phyloP scores from a whole-genome alignment of 2,329 filamentous ascomycete genomes.

The Nothomitra cinnamomea region DNA sequence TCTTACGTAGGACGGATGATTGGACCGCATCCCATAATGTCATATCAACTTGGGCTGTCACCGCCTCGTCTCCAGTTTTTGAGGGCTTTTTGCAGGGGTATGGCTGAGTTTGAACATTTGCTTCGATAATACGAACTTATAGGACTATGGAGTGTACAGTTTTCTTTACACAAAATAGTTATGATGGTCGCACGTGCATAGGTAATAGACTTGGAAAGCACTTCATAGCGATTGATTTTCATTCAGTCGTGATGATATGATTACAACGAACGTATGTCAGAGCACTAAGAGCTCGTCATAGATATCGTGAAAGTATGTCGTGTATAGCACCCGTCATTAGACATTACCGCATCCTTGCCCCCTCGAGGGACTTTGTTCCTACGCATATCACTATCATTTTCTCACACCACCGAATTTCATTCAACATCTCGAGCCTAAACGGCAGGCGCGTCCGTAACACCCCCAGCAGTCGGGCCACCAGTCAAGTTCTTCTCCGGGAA shows the following conservation, averaged over 20 bases:
- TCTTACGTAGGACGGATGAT: no score
- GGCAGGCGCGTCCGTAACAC: not conserved
- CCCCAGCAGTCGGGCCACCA: not conserved
- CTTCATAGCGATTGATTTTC: no score
- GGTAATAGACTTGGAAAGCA: no score
- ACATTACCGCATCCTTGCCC: not conserved
- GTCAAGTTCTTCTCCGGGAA: not conserved
- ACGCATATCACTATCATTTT: not conserved
- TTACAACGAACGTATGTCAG: no score
- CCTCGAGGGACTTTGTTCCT: not conserved
- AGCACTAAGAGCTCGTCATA: not conserved
- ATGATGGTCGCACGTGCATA: no score
- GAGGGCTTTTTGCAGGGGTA: no score
- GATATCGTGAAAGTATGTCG: not conserved
- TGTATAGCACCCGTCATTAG: not conserved
- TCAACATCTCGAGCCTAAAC: not conserved
- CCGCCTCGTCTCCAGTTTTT: no score
- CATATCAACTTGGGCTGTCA: no score
- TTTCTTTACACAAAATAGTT: no score
- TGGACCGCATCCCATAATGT: no score
- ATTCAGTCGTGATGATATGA: no score
- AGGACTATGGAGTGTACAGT: not conserved
- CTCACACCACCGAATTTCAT: not conserved
- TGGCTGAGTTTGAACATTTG: no score
- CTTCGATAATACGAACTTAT: not conserved